phyloP scores from a whole-genome alignment of 2,329 filamentous ascomycete species.

The Sporothrix luriei region DNA sequence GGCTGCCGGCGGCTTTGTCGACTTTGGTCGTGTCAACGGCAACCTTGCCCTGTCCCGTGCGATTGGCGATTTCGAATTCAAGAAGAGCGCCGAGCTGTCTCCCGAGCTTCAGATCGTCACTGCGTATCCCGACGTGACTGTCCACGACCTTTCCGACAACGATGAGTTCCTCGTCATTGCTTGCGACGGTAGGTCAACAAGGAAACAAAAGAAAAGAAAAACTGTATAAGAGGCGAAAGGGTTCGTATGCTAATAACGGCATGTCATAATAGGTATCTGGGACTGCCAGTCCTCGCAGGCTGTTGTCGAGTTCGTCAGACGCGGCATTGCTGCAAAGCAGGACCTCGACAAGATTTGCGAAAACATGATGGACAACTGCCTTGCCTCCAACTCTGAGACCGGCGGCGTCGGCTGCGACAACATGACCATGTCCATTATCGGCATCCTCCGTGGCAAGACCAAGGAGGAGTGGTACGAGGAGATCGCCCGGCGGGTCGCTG shows the following conservation, averaged over 20 bases:
- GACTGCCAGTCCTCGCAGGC: conserved; percentile 98
- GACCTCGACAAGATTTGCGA: conserved; percentile 94
- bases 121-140: conserved; percentile 89
- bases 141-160: conserved; percentile 86
- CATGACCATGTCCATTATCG: conserved; percentile 96
- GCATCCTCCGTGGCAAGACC: conserved; percentile 83
- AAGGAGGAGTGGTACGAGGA: conserved; percentile 99
- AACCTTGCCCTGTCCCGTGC: conserved; percentile 95
- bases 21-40: conserved; percentile 97
- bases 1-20: conserved; percentile 94
- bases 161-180: conserved; percentile 95
- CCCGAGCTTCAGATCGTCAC: conserved; percentile 99
- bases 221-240: neutral
- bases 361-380: conserved; percentile 99
- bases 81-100: conserved; percentile 94
- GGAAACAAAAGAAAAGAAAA: neutral
- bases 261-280: conserved; percentile 77
- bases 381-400: conserved; percentile 96
- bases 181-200: conserved; percentile 72
- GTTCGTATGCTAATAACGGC: conserved; percentile 4
- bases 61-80: conserved; percentile 99
- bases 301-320: conserved; percentile 93
- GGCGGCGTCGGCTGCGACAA: conserved; percentile 98
- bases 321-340: conserved; percentile 95
- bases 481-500: conserved; percentile 89